Evolutionary conservation across 1,284 basidiomycete species (phyloP).

Genomic region (Coniophora puteana): DNA sequence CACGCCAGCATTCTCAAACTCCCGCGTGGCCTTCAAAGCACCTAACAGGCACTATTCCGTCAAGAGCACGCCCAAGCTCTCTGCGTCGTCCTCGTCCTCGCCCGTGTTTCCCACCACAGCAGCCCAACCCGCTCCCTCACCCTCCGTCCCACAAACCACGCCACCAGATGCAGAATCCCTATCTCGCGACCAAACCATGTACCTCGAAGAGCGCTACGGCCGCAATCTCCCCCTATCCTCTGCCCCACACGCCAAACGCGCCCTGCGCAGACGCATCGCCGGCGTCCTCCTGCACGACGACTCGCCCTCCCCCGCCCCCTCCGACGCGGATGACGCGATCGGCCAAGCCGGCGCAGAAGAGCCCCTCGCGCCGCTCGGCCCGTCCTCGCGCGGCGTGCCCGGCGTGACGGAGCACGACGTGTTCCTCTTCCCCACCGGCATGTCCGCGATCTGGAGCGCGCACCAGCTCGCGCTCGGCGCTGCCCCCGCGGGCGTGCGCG

Average conservation of each 20-base stretch:
- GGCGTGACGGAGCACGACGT: constrained; percentile 83
- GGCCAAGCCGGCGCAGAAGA: too few species aligned
- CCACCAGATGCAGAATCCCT: constrained; percentile 26
- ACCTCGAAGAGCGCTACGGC: constrained; percentile 94
- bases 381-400: constrained; percentile 57
- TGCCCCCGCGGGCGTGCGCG: constrained; percentile 37
- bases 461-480: constrained; percentile 68
- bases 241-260: constrained; percentile 79
- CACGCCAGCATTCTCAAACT: too few species aligned
- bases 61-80: constrained; percentile 33
- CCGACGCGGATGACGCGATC: constrained; percentile 42
- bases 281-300: constrained; percentile 76
- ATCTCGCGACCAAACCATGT: constrained; percentile 48
- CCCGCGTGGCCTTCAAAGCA: constrained; percentile 38
- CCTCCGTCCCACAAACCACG: constrained; percentile 8
- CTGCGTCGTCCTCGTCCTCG: constrained; percentile 14
- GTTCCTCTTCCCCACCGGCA: constrained; percentile 84
- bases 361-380: constrained; percentile 46
- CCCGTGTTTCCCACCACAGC: constrained; percentile 2
- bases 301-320: constrained; percentile 33
- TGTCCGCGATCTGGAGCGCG: constrained; percentile 92
- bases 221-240: constrained; percentile 82
- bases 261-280: constrained; percentile 85
- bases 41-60: constrained; percentile 64
- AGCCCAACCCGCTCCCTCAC: background rate